Evolutionary conservation across 768 basidiomycete genomes (phyloP).

Genomic region (Peribolospora kevripleyi): DNA sequence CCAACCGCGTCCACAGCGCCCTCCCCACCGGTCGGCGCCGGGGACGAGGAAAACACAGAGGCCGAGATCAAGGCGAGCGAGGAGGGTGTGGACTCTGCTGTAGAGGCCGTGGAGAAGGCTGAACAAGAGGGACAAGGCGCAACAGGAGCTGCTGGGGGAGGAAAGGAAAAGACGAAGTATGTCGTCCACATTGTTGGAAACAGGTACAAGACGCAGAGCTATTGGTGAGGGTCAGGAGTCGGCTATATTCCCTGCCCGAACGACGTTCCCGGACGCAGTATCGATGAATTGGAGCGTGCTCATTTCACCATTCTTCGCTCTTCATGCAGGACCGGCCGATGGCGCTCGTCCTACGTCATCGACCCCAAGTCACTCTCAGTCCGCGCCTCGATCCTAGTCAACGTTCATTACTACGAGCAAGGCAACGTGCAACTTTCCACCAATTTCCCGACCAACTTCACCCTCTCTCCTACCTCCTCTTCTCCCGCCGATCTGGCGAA

Average conservation of each 20-base stretch:
- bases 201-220: conserved; percentile 82
- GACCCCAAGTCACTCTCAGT: conserved; percentile 33
- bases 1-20: not conserved
- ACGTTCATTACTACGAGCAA: conserved; percentile 94
- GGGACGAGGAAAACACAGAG: conserved; percentile 1
- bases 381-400: conserved; percentile 47
- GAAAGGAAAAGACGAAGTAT: conserved; percentile 24
- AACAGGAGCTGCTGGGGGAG: conserved; percentile 3
- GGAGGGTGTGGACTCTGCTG: conserved; percentile 10
- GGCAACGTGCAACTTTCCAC: conserved; percentile 86
- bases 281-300: not conserved
- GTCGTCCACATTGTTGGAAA: conserved; percentile 73
- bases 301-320: not conserved
- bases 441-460: conserved; percentile 36
- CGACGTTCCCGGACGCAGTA: not conserved
- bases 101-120: conserved; percentile 9
- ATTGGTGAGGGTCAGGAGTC: conserved; percentile 34
- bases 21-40: not conserved
- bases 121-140: conserved; percentile 3
- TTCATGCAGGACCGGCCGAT: conserved; percentile 58
- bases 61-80: conserved; percentile 7
- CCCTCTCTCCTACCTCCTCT: conserved; percentile 28
- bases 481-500: conserved; percentile 31
- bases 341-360: conserved; percentile 67
- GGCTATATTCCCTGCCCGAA: not conserved